phyloP scores from a whole-genome alignment of 805 yeast species.

The Saturnispora gosingensis region DNA sequence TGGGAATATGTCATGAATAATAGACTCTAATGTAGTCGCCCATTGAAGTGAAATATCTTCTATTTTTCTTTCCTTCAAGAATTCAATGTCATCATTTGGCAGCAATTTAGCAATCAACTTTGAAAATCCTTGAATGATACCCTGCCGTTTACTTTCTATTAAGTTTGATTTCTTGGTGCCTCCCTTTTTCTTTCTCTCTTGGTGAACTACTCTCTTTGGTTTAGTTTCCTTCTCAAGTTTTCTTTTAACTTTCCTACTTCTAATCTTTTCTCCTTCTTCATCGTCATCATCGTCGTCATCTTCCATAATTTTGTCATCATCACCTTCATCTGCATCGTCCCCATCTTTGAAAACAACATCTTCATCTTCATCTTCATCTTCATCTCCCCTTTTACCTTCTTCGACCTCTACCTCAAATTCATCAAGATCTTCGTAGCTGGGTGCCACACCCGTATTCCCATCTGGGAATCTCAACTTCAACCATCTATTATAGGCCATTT shows the following conservation, averaged over 20 bases:
- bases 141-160: conserved; percentile 32
- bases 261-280: conserved; percentile 11
- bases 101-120: conserved; percentile 35
- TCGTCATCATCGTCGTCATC: conserved; percentile 8
- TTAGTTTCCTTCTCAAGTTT: conserved; percentile 5
- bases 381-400: neutral
- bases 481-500: conserved; percentile 26
- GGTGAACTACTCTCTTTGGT: neutral
- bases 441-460: neutral
- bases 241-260: conserved; percentile 9
- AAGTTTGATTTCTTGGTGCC: neutral
- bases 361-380: conserved; percentile 2
- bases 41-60: conserved; percentile 34
- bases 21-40: conserved; percentile 45
- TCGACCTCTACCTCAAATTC: conserved; percentile 6
- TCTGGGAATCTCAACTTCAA: conserved; percentile 10
- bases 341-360: neutral
- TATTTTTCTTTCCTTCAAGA: conserved; percentile 14
- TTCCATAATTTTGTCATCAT: conserved; percentile 8
- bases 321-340: neutral
- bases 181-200: neutral
- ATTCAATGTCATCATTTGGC: conserved; percentile 23
- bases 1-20: conserved; percentile 14
- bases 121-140: conserved; percentile 25
- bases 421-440: conserved; percentile 5